A percentile compares a stretch with the other conserved stretches of the same genome.
Evolutionary conservation across 2,329 filamentous ascomycete genomes (phyloP).

Genomic region (Beauveria bassiana): DNA sequence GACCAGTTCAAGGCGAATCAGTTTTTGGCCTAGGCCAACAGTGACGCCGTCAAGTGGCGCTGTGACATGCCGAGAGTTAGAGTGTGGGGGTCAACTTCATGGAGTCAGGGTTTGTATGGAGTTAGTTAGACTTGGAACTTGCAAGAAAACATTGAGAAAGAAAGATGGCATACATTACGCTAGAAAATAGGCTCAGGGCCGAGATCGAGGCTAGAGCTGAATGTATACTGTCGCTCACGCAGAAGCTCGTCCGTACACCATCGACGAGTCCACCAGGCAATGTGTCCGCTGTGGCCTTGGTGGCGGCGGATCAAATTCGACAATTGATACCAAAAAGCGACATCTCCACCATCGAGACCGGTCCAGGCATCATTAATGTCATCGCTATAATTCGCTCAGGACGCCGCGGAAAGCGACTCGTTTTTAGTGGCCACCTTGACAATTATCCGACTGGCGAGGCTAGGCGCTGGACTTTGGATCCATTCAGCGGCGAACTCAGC

Average conservation of each 20-base stretch:
- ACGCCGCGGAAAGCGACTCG: constrained; percentile 8
- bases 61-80: background rate
- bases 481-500: constrained; percentile 10
- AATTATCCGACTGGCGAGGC: constrained; percentile 12
- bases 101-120: background rate
- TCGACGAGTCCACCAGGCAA: constrained; percentile 7
- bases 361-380: constrained; percentile 9
- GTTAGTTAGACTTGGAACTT: background rate
- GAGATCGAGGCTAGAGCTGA: background rate
- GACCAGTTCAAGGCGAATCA: constrained; percentile 11
- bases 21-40: background rate
- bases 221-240: background rate
- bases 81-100: background rate
- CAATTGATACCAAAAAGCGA: constrained; percentile 8
- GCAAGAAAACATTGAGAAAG: background rate
- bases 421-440: constrained; percentile 13
- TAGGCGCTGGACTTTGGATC: constrained; percentile 3
- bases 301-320: constrained; percentile 8
- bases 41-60: background rate
- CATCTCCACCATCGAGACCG: constrained; percentile 9
- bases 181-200: background rate
- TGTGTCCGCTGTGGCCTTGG: constrained; percentile 7
- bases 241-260: background rate
- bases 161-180: background rate
- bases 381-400: constrained; percentile 10